A percentile compares a stretch with the other conserved stretches of the same genome.
Evolutionary conservation across 371 early-diverging fungal genomes (phyloP).

Genomic region (Saksenaea oblongispora): DNA sequence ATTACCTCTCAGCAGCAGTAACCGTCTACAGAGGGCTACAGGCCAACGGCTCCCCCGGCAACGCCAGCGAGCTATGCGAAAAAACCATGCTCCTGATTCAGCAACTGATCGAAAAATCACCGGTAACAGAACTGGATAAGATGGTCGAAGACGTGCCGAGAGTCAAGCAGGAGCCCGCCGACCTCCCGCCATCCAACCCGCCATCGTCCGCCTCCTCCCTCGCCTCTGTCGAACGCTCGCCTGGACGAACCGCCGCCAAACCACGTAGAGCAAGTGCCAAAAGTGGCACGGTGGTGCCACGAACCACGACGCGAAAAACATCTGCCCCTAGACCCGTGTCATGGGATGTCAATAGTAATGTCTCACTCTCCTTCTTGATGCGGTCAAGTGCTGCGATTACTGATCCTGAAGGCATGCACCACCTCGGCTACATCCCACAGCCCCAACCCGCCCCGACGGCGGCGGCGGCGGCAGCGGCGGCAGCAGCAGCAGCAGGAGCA

Average conservation of each 20-base stretch:
- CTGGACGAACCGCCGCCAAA: background rate
- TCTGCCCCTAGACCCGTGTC: background rate
- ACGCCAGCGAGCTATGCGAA: conserved; percentile 12
- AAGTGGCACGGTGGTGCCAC: background rate
- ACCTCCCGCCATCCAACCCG: background rate
- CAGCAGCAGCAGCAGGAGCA: too few species aligned
- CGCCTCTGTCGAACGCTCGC: background rate
- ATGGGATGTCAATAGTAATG: background rate
- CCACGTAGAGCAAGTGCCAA: background rate
- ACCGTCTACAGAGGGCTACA: conserved; percentile 26
- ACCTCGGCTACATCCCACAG: background rate
- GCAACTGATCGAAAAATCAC: conserved; percentile 16
- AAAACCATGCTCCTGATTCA: conserved; percentile 15
- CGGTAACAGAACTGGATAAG: conserved; percentile 19
- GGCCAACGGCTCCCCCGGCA: conserved; percentile 3
- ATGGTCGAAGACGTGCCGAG: background rate
- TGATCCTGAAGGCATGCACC: background rate
- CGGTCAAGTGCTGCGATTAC: background rate
- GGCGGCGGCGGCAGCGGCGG: background rate
- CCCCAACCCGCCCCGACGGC: background rate
- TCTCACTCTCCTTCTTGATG: background rate
- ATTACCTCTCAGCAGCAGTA: conserved; percentile 41
- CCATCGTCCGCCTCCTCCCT: background rate
- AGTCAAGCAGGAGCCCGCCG: background rate
- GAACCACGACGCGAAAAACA: background rate